Conservation (phyloP, 1,284 basidiomycete species). For the Hymenochaete sp. region DNA sequence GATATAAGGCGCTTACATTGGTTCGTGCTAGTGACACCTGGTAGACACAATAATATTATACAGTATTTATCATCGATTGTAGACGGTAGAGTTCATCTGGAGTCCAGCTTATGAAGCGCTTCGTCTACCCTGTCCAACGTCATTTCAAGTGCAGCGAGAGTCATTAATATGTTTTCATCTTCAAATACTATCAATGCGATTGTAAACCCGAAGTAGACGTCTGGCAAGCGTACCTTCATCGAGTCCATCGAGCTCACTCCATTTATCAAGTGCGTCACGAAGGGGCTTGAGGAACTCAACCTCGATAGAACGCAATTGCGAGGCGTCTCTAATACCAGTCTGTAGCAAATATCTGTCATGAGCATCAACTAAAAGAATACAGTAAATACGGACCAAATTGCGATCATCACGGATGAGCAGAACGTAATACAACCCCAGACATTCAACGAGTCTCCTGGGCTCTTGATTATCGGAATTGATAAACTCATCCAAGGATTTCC, state of each 20-base stretch:
- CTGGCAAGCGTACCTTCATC: slow-evolving; percentile 27
- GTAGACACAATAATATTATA: too few relatives aligned
- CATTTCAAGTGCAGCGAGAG: slow-evolving; percentile 23
- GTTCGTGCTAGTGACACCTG: too few relatives aligned
- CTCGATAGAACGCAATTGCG: slow-evolving; percentile 26
- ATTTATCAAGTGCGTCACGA: slow-evolving; percentile 22
- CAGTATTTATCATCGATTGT: too few relatives aligned
- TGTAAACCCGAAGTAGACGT: slow-evolving; percentile 21
- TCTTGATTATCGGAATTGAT: slow-evolving; percentile 42
- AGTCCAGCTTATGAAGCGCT: slow-evolving; percentile 1
- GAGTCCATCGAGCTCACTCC: slow-evolving; percentile 24
- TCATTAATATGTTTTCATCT: slow-evolving; percentile 19
- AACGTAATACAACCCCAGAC: slow-evolving; percentile 45
- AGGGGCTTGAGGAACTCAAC: slow-evolving; percentile 27
- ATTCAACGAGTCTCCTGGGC: slow-evolving; percentile 41
- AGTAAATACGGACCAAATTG: slow-evolving; percentile 35
- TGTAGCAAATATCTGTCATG: slow-evolving; percentile 21
- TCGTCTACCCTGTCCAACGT: slow-evolving; percentile 24
- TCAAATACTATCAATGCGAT: slow-evolving; percentile 27
- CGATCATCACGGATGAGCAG: slow-evolving; percentile 37
- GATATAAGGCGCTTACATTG: too few relatives aligned
- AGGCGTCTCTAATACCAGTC: slow-evolving; percentile 44
- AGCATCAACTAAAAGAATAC: not conserved
- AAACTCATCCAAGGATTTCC: slow-evolving; percentile 34
- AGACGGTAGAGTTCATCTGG: too few relatives aligned